Evolutionary conservation across 208 protist genomes (phyloP).

Genomic region (Crithidia fasciculata): DNA sequence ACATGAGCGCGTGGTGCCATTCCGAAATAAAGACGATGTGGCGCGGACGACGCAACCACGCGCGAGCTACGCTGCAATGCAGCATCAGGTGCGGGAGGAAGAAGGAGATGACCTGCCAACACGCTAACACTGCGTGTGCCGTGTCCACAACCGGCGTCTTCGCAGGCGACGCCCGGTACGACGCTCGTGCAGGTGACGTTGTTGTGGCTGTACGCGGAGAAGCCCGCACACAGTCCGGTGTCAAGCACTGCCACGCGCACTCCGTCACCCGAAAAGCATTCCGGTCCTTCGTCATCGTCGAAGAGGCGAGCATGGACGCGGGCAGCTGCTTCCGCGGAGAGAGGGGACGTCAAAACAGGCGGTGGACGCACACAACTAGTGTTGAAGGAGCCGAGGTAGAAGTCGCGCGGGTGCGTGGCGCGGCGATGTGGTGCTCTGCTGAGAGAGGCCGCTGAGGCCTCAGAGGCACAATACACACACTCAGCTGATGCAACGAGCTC

Average conservation of each 20-base stretch:
- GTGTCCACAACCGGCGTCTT: slow-evolving; percentile 90
- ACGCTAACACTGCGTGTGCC: slow-evolving; percentile 97
- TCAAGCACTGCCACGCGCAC: slow-evolving; percentile 73
- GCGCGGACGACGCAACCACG: not conserved
- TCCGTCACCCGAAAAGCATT: slow-evolving; percentile 46
- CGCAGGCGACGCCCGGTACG: slow-evolving; percentile 59
- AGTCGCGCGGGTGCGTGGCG: slow-evolving; percentile 23
- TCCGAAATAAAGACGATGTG: slow-evolving; percentile 1
- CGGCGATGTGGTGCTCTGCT: not conserved
- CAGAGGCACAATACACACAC: too few relatives aligned
- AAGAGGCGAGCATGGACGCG: not conserved
- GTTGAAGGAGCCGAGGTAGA: slow-evolving; percentile 31
- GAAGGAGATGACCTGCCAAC: slow-evolving; percentile 68
- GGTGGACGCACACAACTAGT: slow-evolving; percentile 10
- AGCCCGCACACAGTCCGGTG: slow-evolving; percentile 45
- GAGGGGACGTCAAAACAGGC: too few relatives aligned
- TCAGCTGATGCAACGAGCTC: too few relatives aligned
- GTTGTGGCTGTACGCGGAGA: slow-evolving; percentile 30
- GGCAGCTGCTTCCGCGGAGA: not conserved
- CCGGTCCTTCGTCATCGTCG: not conserved
- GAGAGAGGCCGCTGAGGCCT: not conserved
- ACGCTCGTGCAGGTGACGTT: slow-evolving; percentile 58
- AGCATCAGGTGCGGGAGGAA: not conserved
- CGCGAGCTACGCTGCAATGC: too few relatives aligned
- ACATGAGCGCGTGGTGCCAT: slow-evolving; percentile 66